Conservation (phyloP, 2,329 filamentous ascomycete genomes). For the Ascochyta clinopodiicola region DNA sequence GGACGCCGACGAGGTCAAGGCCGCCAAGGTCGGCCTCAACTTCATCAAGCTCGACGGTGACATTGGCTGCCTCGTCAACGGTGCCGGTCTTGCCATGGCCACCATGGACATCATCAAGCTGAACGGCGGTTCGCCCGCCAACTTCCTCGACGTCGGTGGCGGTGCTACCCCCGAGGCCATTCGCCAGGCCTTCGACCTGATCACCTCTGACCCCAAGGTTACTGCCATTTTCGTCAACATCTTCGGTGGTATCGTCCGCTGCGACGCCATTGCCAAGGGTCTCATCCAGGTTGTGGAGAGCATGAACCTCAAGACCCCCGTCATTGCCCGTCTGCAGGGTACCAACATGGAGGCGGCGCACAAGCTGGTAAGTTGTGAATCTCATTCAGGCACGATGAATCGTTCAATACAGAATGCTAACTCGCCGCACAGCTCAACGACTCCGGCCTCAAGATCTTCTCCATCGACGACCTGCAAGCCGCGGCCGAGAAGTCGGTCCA, state of each 20-base stretch:
- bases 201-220: slow-evolving; percentile 97
- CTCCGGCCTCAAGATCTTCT: slow-evolving; percentile 99
- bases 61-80: slow-evolving; percentile 98
- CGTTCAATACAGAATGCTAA: slow-evolving; percentile 13
- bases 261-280: slow-evolving; percentile 95
- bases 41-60: slow-evolving; percentile 99
- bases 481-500: slow-evolving; percentile 98
- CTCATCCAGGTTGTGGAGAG: slow-evolving; percentile 92
- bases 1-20: slow-evolving; percentile 96
- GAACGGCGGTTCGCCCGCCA: slow-evolving; percentile 92
- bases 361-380: slow-evolving; percentile 64
- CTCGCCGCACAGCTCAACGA: slow-evolving; percentile 75
- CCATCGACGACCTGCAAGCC: slow-evolving; percentile 95
- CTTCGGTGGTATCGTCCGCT: slow-evolving; percentile 98
- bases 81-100: slow-evolving; percentile 98
- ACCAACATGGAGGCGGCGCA: slow-evolving; percentile 98
- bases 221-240: slow-evolving; percentile 99
- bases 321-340: slow-evolving; percentile 95
- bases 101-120: slow-evolving; percentile 99
- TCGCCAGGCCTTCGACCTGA: slow-evolving; percentile 96
- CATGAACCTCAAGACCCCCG: slow-evolving; percentile 95
- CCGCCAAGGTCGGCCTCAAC: slow-evolving; percentile 91
- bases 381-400: not conserved
- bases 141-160: slow-evolving; percentile 98
- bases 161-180: slow-evolving; percentile 97